Evolutionary conservation across 2,329 filamentous ascomycete genomes (phyloP).

Genomic region (Diaporthe capsici): DNA sequence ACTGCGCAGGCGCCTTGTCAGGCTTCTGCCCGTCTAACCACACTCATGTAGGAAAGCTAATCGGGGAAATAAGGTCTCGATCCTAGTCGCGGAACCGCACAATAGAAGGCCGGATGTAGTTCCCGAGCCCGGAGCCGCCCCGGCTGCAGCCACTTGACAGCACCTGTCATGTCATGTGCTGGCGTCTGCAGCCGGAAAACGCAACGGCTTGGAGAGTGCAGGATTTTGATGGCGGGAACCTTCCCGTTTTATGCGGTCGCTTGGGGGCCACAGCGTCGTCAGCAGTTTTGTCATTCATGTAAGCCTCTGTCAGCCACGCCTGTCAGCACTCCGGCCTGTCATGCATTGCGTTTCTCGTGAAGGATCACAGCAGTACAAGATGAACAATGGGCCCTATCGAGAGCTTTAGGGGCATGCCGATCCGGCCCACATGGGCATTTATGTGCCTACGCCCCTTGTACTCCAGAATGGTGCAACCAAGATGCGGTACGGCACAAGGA

Average conservation of each 20-base stretch:
- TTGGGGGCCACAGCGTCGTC: neutral
- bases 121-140: neutral
- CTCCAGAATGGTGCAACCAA: neutral
- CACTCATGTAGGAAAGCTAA: neutral
- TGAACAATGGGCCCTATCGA: neutral
- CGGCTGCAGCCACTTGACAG: neutral
- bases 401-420: neutral
- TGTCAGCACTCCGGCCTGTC: neutral
- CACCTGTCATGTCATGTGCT: neutral
- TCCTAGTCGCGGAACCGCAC: neutral
- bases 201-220: neutral
- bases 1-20: neutral
- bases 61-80: neutral
- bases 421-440: neutral
- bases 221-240: too few relatives aligned
- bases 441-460: neutral
- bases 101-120: neutral
- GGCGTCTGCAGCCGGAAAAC: neutral
- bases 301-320: constrained; percentile 11
- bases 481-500: constrained; percentile 4
- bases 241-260: neutral
- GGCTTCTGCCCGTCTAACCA: neutral
- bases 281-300: constrained; percentile 1
- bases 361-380: neutral
- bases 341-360: neutral